Base-by-base conservation (phyloP, 208 protist species). In the Hexamita inflata region DNA sequence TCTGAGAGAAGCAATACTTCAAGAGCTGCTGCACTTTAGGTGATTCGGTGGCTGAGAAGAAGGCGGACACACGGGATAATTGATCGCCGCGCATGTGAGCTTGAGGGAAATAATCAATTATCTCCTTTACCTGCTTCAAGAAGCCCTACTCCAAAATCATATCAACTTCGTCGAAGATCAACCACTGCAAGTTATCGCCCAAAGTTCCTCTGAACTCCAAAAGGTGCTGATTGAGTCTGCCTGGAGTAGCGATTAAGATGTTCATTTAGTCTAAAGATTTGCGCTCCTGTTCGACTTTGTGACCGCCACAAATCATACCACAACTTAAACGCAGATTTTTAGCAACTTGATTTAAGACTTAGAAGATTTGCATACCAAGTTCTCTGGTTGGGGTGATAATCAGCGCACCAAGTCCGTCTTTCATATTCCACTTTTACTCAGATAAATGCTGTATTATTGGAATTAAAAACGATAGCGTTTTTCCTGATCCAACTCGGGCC, bases 391-490 rank as follows among this genome's bases (percentile, higher is more conserved):
- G 79, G 4, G 76, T 67, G 29, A 82, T 60, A 32, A 79, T 58
- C 0, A 79, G n/a, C 26, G 49, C 73, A 60, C 70, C 61, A 1
- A 62, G 64, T 1, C 76, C 76, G 53, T 75, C 53, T 39, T 57
- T 35, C 26, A 35, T 1, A 35, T 35, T n/a, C 1, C 74, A 68
- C 0, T 40, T 11, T 2, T n/a, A 42, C 19, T 15, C 35, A 40
- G 7, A 24, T 7, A 76, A 13, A 11, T 4, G 7, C 32, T 90
- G 86, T 29, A 95, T 77, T 0, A 92, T 77, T 1, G 92, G 90
- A 53, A 95, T 76, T 15, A 91, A 76, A 83, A 92, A 95, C 19
- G 88, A 82, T 26, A 93, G 76, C 59, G 92, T 94, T 73, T 95
- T 95, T 64, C 92, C 92, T 0, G 88, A 92, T 32, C 73, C 73